phyloP scores from a whole-genome alignment of 345 rosid genomes.

The Populus deltoides region DNA sequence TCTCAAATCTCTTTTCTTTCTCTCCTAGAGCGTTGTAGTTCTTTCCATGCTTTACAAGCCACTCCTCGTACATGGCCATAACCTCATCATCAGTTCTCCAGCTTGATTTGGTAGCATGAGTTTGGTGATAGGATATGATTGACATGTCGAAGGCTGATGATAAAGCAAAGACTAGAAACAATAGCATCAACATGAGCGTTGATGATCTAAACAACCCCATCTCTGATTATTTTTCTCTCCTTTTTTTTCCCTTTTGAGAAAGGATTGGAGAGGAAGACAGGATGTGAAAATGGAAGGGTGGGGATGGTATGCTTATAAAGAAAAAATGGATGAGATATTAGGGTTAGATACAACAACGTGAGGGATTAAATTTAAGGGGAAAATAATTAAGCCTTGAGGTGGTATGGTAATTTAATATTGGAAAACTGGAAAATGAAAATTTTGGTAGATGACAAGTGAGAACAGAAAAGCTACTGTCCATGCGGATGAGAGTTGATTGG shows the following conservation, averaged over 20 bases:
- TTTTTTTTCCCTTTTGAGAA: not conserved
- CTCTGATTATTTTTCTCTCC: not conserved
- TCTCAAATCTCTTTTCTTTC: slow-evolving; percentile 67
- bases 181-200: slow-evolving; percentile 18
- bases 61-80: slow-evolving; percentile 57
- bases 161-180: slow-evolving; percentile 40
- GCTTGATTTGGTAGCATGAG: slow-evolving; percentile 37
- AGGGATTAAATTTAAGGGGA: not conserved
- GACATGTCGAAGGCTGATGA: slow-evolving; percentile 78
- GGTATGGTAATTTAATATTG: no score
- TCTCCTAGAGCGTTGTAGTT: slow-evolving; percentile 56
- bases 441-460: not conserved
- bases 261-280: not conserved
- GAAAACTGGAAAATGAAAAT: not conserved
- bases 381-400: no score
- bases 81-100: slow-evolving; percentile 69
- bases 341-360: not conserved
- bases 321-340: not conserved
- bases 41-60: slow-evolving; percentile 73
- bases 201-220: slow-evolving; percentile 43
- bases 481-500: slow-evolving; percentile 21
- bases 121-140: slow-evolving; percentile 61
- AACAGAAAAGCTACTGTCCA: not conserved
- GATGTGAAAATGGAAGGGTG: not conserved
- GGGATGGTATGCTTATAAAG: not conserved